A percentile compares a stretch with the other conserved stretches of the same genome.
Evolutionary conservation across 352 stramenopile species (phyloP).

Genomic region (Plasmopara halstedii): DNA sequence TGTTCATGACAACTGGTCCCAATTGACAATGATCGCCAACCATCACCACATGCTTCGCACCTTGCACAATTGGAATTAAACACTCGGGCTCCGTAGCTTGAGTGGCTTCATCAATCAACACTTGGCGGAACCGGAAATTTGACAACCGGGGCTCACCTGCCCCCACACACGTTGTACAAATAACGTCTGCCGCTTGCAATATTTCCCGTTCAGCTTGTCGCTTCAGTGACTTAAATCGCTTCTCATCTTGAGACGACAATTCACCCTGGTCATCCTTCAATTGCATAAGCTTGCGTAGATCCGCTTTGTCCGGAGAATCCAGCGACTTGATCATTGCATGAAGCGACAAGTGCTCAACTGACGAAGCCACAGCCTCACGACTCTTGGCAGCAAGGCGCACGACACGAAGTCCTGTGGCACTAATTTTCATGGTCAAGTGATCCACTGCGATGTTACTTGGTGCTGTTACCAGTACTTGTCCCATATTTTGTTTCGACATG

Average conservation of each 20-base stretch:
- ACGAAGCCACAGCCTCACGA: constrained; percentile 90
- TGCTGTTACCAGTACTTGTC: constrained; percentile 97
- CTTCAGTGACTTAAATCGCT: constrained; percentile 92
- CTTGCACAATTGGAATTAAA: constrained; percentile 98
- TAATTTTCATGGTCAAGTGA: constrained; percentile 95
- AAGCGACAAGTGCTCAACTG: constrained; percentile 96
- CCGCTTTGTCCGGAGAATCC: constrained; percentile 84
- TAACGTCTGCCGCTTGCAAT: constrained; percentile 97
- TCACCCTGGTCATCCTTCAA: constrained; percentile 96
- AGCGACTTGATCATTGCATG: constrained; percentile 95
- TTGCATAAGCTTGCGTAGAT: constrained; percentile 88
- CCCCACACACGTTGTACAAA: constrained; percentile 98
- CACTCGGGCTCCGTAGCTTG: constrained; percentile 99
- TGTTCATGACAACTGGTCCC: constrained; percentile 98
- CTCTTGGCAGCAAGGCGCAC: constrained; percentile 98
- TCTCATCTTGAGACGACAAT: constrained; percentile 92
- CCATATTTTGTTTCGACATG: constrained; percentile 97
- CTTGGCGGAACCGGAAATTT: constrained; percentile 97
- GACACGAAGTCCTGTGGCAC: constrained; percentile 95
- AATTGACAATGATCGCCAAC: constrained; percentile 99
- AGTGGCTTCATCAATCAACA: constrained; percentile 99
- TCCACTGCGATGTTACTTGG: constrained; percentile 99
- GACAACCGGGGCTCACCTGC: constrained; percentile 96
- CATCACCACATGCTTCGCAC: constrained; percentile 98
- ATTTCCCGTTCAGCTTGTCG: constrained; percentile 93